Percentiles rank a stretch among this genome's conserved stretches.
Evolutionary conservation across 768 basidiomycete genomes (phyloP).

Genomic region (Termitomyces heimii): DNA sequence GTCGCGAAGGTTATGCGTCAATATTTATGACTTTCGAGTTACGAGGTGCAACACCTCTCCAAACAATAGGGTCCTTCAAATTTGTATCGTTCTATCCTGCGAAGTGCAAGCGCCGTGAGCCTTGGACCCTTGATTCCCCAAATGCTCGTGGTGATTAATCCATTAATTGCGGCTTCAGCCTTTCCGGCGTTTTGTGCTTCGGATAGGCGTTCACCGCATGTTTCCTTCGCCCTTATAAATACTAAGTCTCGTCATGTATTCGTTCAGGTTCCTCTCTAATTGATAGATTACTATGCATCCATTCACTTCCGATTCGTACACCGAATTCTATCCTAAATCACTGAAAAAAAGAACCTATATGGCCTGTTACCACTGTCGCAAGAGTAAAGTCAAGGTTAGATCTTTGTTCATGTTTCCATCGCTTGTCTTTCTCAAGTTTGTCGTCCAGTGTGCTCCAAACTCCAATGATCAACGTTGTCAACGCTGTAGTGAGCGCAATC

Average conservation of each 20-base stretch:
- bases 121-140: neutral
- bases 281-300: neutral
- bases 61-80: neutral
- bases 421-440: neutral
- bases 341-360: conserved; percentile 32
- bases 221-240: neutral
- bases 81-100: neutral
- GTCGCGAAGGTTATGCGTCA: neutral
- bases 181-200: neutral
- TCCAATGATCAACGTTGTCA: conserved; percentile 1
- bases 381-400: conserved; percentile 48
- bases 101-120: neutral
- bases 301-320: neutral
- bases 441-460: neutral
- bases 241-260: neutral
- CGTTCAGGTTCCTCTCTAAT: neutral
- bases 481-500: conserved; percentile 2
- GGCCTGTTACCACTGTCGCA: conserved; percentile 50
- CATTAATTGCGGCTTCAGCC: neutral
- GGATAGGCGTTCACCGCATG: neutral
- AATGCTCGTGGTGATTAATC: neutral
- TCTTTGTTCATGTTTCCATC: neutral
- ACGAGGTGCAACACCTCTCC: neutral
- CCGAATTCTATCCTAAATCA: neutral
- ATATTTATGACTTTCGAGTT: neutral